Base-by-base conservation (phyloP, 129 eudicot genomes). In the Gnaphalium uliginosum region DNA sequence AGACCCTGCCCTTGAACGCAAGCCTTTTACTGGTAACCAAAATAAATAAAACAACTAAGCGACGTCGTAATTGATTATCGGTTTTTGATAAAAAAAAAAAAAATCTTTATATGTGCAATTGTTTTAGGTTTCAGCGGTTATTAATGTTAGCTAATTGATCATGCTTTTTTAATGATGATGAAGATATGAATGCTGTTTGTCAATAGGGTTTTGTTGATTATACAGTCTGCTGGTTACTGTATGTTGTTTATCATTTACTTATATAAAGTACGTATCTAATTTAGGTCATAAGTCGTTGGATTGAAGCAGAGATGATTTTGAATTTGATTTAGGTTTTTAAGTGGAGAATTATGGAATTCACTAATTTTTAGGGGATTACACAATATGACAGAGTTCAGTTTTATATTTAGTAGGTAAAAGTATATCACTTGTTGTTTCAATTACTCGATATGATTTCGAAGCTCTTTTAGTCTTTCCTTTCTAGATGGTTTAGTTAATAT, bases 1-100 rank as follows among this genome's bases (percentile, higher is more conserved):
- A 25, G 91, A 90, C 66, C 96, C 96, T 66, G 59, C 71, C 57
- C 79, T 90, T 59, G 79, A 84, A 76, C 93, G 89, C 83, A 88
- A 88, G 53, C 93, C 96, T 24, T 90, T 90, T 76, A 77, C 93
- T 50, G 94, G 96, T 90, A 82, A 25, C 35, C 15, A 3, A 46
- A 46, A 8, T 33, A 46, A 69, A 27, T 10, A 13, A 60, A 8
- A 2, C 6, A 61, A 61, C 27, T 58, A 9, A 4, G 3, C 21
- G 17, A 32, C 39, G 54, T 37, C 57, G 63, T 66, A n/a, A 43
- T 22, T 63, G 76, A 39, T 78, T 46, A 41, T 70, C 9, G 17
- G 13, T 70, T 53, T 70, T 60, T 14, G 56, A 29, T 58, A 29
- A 19, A n/a, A n/a, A n/a, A n/a, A n/a, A n/a, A n/a, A n/a, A n/a